A percentile compares a stretch with the other conserved stretches of the same genome.
Evolutionary conservation across 1,139 yeast genomes (phyloP).

Genomic region (Wickerhamomyces sp.): DNA sequence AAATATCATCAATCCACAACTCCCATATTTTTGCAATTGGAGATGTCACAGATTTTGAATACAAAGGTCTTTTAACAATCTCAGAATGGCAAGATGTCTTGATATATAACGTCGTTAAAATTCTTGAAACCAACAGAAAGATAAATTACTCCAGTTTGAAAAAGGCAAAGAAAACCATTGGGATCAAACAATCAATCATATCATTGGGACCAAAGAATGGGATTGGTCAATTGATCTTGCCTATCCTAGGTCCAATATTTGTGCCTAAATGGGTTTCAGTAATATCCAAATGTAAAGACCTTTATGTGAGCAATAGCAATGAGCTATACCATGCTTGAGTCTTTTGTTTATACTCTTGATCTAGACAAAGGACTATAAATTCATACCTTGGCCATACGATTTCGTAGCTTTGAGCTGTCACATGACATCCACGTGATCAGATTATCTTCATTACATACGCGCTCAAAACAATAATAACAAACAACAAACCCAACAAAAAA

Average conservation of each 20-base stretch:
- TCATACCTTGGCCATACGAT: too few species aligned
- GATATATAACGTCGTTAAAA: not conserved
- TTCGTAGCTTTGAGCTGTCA: too few species aligned
- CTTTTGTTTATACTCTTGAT: too few species aligned
- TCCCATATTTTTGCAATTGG: slow-evolving; percentile 20
- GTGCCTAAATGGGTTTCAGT: slow-evolving; percentile 14
- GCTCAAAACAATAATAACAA: too few species aligned
- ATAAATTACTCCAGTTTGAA: not conserved
- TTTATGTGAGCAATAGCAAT: not conserved
- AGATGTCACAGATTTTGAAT: slow-evolving; percentile 14
- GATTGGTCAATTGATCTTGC: slow-evolving; percentile 16
- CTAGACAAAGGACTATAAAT: too few species aligned
- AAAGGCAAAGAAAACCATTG: not conserved
- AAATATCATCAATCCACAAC: slow-evolving; percentile 9
- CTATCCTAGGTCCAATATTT: slow-evolving; percentile 8
- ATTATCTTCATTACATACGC: too few species aligned
- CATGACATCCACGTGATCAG: too few species aligned
- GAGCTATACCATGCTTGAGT: not conserved
- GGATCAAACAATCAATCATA: not conserved
- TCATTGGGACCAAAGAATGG: slow-evolving; percentile 8
- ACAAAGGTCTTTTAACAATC: slow-evolving; percentile 7
- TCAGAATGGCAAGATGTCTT: slow-evolving; percentile 6
- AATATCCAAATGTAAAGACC: slow-evolving; percentile 9
- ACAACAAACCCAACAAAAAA: not conserved
- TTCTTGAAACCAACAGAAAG: not conserved